phyloP scores from a whole-genome alignment of 305 asterid species.

The Fraxinus latifolia region DNA sequence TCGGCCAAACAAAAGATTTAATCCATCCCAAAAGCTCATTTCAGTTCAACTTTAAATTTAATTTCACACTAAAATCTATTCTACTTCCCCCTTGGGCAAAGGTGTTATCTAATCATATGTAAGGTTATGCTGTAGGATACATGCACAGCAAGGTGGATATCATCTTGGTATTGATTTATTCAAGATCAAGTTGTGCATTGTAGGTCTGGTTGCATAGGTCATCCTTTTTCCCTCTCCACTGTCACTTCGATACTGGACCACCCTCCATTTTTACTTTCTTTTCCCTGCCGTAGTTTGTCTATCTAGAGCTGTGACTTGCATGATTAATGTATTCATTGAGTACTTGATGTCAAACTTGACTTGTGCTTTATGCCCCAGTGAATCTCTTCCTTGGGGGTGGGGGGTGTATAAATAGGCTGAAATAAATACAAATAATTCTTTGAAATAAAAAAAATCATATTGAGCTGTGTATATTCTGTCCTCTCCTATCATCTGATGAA shows the following conservation, averaged over 20 bases:
- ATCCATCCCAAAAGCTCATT: not conserved
- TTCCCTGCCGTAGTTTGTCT: not conserved
- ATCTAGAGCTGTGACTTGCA: not conserved
- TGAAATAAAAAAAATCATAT: not conserved
- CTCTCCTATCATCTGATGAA: not conserved
- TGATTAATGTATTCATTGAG: not conserved
- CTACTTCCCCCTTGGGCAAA: constrained; percentile 1
- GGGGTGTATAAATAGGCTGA: not conserved
- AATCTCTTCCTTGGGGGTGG: not conserved
- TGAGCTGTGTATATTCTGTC: constrained; percentile 4
- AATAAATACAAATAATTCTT: constrained; percentile 1
- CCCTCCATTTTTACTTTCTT: not conserved
- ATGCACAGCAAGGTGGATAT: not conserved
- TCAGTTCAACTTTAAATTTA: not conserved
- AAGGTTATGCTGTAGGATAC: not conserved
- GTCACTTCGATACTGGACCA: not conserved
- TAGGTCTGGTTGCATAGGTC: not conserved
- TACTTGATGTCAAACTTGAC: not conserved
- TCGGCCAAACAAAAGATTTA: not conserved
- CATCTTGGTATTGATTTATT: not conserved
- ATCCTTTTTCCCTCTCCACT: not conserved
- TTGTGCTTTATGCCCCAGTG: not conserved
- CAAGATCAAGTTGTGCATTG: not conserved
- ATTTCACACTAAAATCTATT: not conserved
- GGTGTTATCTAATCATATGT: not conserved